Conservation (phyloP, 257 asterid species). For the Linaria vulgaris region DNA sequence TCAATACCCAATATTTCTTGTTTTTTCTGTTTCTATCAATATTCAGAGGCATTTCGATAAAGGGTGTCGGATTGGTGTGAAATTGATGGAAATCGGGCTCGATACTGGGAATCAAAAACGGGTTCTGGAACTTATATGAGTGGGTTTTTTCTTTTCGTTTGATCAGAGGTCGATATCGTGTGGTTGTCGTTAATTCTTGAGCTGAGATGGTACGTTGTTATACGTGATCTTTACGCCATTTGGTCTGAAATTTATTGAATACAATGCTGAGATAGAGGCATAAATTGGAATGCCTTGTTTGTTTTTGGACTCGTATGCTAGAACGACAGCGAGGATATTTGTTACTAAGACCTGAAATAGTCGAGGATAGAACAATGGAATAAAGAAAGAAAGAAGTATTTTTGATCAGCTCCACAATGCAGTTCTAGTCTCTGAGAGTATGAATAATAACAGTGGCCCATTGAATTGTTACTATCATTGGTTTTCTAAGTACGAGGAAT, state of each 20-base stretch:
- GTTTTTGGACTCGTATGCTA: background rate
- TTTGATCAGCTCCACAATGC: background rate
- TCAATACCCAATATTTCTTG: background rate
- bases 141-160: conserved; percentile 1
- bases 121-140: background rate
- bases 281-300: background rate
- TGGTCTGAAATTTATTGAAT: background rate
- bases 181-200: background rate
- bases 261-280: background rate
- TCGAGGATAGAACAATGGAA: background rate
- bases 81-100: background rate
- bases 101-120: background rate
- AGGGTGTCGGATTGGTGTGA: background rate
- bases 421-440: background rate
- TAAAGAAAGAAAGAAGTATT: background rate
- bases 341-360: background rate
- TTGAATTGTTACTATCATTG: background rate
- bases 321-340: background rate
- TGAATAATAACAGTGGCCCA: background rate
- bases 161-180: conserved; percentile 1
- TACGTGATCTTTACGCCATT: background rate
- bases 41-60: background rate
- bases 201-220: conserved; percentile 23
- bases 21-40: background rate
- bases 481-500: background rate